Base-by-base conservation (phyloP, 2,329 filamentous ascomycete species). In the Colletotrichum nymphaeae region DNA sequence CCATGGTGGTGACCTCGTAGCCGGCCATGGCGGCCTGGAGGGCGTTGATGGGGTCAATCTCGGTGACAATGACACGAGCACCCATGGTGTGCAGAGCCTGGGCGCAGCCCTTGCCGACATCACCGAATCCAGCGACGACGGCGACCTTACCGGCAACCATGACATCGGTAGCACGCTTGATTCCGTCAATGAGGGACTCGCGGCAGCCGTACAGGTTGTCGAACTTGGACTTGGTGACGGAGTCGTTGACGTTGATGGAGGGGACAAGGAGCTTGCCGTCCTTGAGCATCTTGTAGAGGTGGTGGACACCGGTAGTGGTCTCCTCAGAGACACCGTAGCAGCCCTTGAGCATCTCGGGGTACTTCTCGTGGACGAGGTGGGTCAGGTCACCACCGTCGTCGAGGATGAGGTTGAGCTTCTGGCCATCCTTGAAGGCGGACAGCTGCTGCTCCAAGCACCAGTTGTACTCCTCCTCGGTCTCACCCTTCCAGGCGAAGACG, bases 381-480 rank as follows among this genome's bases (percentile, higher is more conserved):
- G 96, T 99, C 80, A 99, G 90, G 86, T 98, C 96, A 90, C 96
- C 97, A 87, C 96, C 96, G 83, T 99, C 96, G 83, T 99, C 96
- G 81, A 99, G 95, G 87, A 99, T 98, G 83, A 99, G 90, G 93
- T 99, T 99, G 81, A 99, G 93, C 86, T 93, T 93, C 91, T 97
- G 93, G 91, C 91, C 93, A 82, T 97, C 95, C 89, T 98, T 97
- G 94, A 99, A 99, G 84, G 97, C 93, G 77, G 90, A 85, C 81
- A 99, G 93, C 90, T 98, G 97, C 91, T 99, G 97, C 91, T 98
- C 96, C 82, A 98, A 89, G 88, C 97, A 99, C 97, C 97, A 98
- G 87, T 97, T 91, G 92, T 98, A 99, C 90, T 98, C 97, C 89
- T 98, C 97, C 88, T 99, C 97, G 80, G 96, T 98, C 94, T 99